These are phyloP conservation scores for Globisporangium spinosum DNA, from an alignment of 352 stramenopile species.

Conservation along the genomic window DNA sequence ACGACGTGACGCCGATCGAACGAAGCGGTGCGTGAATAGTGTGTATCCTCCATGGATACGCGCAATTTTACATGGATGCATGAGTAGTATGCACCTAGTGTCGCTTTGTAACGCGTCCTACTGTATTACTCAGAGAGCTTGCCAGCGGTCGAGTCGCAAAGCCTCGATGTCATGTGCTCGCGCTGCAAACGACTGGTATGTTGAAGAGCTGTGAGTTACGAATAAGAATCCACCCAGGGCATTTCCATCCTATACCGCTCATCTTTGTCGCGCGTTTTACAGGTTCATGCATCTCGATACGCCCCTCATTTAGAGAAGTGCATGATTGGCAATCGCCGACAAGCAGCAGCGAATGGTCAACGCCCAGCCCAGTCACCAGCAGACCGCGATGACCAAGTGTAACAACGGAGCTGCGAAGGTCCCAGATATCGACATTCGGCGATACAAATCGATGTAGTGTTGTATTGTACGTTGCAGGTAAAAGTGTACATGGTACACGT, in stretches of 20 bases:
- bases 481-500: constrained; percentile 2
- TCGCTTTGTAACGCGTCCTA: not conserved
- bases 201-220: not conserved
- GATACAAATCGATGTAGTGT: not conserved
- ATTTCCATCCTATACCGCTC: not conserved
- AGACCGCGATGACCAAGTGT: constrained; percentile 1
- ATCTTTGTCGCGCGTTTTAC: not conserved
- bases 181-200: constrained; percentile 64
- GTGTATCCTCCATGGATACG: not conserved
- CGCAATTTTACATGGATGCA: too few species aligned
- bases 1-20: constrained; percentile 63
- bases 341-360: constrained; percentile 20
- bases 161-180: constrained; percentile 53
- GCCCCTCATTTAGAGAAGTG: constrained; percentile 75
- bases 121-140: constrained; percentile 15
- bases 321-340: constrained; percentile 48
- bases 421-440: not conserved
- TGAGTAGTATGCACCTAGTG: not conserved
- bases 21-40: constrained; percentile 18
- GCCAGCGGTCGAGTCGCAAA: constrained; percentile 41
- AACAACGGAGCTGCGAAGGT: not conserved
- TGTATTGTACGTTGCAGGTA: constrained; percentile 7
- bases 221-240: not conserved
- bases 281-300: constrained; percentile 70
- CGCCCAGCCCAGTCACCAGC: constrained; percentile 1